These are phyloP conservation scores for Cucumis cinereus DNA, from an alignment of 306 rosid species.

Conservation along the genomic window DNA sequence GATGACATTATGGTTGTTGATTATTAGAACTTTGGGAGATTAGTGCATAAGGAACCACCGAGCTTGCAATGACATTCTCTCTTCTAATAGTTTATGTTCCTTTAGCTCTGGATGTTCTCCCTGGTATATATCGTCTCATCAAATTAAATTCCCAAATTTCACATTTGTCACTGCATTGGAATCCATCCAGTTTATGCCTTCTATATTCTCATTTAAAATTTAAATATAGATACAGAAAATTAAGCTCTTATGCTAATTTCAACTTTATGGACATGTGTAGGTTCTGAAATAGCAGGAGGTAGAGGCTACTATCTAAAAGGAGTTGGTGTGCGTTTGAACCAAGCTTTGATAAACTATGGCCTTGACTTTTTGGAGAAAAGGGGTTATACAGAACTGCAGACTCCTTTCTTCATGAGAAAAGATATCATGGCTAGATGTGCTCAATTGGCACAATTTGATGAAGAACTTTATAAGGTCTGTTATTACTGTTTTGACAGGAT, in stretches of 20 bases:
- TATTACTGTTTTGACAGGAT: neutral
- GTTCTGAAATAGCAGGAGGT: constrained; percentile 86
- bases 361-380: constrained; percentile 75
- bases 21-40: neutral
- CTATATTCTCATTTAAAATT: neutral
- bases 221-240: neutral
- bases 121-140: neutral
- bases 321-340: constrained; percentile 87
- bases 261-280: constrained; percentile 27
- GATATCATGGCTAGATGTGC: constrained; percentile 95
- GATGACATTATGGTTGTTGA: neutral
- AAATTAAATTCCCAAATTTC: neutral
- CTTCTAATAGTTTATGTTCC: neutral
- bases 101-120: neutral
- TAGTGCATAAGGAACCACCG: neutral
- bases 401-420: constrained; percentile 95
- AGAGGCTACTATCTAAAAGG: constrained; percentile 94
- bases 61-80: neutral
- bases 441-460: constrained; percentile 90
- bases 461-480: constrained; percentile 84
- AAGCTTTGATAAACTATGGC: constrained; percentile 82
- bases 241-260: neutral
- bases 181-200: neutral
- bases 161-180: neutral
- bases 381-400: constrained; percentile 55